Percentiles rank a stretch among this genome's conserved stretches.
Conservation (phyloP, 148 eudicot genomes). For the Amaranthus palmeri region DNA sequence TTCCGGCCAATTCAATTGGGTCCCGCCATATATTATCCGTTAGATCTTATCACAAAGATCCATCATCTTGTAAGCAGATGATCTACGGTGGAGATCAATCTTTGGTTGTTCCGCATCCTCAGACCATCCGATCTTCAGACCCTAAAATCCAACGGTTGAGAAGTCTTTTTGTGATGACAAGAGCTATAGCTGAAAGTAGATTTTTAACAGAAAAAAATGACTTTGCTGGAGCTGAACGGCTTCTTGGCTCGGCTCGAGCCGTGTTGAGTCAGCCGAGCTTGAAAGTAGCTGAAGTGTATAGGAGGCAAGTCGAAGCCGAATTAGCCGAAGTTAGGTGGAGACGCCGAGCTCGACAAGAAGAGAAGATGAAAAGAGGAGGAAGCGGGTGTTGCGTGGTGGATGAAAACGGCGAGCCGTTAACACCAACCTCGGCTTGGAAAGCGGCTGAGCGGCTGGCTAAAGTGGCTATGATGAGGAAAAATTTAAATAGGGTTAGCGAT, state of each 20-base stretch:
- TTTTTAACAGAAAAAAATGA: conserved; percentile 47
- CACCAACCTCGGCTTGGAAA: conserved; percentile 96
- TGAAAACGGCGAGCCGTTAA: conserved; percentile 70
- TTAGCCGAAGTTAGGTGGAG: conserved; percentile 49
- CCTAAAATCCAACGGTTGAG: conserved; percentile 61
- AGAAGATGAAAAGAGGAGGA: conserved; percentile 20
- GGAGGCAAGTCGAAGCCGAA: conserved; percentile 58
- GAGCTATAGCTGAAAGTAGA: conserved; percentile 84
- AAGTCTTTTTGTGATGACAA: conserved; percentile 48
- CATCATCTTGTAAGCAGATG: conserved; percentile 44
- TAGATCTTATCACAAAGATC: conserved; percentile 52
- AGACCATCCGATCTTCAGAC: conserved; percentile 52
- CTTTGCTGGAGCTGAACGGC: conserved; percentile 51
- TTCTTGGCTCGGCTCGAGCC: conserved; percentile 64
- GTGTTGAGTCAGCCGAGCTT: conserved; percentile 52
- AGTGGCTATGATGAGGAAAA: conserved; percentile 84
- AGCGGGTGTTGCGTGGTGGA: conserved; percentile 36
- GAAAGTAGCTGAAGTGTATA: conserved; percentile 33
- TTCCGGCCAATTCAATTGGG: conserved; percentile 48
- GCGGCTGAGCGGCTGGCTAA: conserved; percentile 95
- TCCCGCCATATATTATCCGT: conserved; percentile 64
- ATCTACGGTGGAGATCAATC: conserved; percentile 51
- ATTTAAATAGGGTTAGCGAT: conserved; percentile 80
- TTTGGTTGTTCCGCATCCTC: conserved; percentile 57
- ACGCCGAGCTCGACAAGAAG: conserved; percentile 30